These are phyloP conservation scores for Eucalyptus sp. DNA, from an alignment of 345 rosid genomes.

Conservation along the genomic window DNA sequence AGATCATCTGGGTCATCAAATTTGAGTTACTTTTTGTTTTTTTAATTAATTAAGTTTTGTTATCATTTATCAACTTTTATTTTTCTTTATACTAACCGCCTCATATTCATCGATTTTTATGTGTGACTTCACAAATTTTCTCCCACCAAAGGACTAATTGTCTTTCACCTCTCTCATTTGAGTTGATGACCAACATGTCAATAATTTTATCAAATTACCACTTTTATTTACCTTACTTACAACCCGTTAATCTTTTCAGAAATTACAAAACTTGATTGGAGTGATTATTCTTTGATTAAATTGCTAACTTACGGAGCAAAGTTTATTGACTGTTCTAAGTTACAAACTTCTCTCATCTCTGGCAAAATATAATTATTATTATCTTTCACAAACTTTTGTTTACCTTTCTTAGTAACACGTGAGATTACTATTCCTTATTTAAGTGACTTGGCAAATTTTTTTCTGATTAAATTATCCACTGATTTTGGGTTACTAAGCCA, in stretches of 20 bases:
- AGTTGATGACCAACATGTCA: neutral
- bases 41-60: too few relatives aligned
- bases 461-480: neutral
- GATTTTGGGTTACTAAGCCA: neutral
- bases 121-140: neutral
- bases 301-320: neutral
- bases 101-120: neutral
- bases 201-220: neutral
- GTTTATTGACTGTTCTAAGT: neutral
- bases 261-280: neutral
- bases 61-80: neutral
- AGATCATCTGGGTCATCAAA: neutral
- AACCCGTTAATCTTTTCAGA: neutral
- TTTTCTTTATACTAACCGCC: too few relatives aligned
- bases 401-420: neutral
- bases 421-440: neutral
- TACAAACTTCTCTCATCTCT: neutral
- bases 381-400: neutral
- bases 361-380: too few relatives aligned
- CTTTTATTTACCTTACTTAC: fast-evolving
- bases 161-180: neutral
- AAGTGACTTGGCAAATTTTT: neutral
- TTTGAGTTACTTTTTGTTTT: neutral
- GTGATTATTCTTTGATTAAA: neutral
- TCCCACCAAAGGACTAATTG: neutral